Evolutionary conservation across 163 green algal genomes (phyloP).

Genomic region (Scenedesmus sp.): DNA sequence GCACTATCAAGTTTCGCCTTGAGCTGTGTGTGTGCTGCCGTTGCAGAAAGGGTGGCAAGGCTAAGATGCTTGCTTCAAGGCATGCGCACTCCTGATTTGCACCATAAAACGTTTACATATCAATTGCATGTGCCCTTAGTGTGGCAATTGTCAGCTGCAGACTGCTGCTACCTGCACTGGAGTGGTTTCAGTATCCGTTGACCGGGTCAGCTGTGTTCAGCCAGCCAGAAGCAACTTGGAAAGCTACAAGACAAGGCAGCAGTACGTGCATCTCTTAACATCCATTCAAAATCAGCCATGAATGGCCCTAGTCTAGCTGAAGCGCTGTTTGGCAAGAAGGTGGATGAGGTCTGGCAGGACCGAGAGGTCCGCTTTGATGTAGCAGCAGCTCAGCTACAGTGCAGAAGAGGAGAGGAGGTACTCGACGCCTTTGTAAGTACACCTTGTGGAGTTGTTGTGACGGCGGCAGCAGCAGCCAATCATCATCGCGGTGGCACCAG

Average conservation of each 20-base stretch:
- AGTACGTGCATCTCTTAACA: neutral
- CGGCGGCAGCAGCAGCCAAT: neutral
- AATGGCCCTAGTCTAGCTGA: constrained; percentile 15
- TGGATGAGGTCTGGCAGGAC: constrained; percentile 67
- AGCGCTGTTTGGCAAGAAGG: constrained; percentile 51
- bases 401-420: constrained; percentile 57
- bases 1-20: neutral
- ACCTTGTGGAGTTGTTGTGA: neutral
- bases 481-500: neutral
- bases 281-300: neutral
- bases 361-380: constrained; percentile 72
- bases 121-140: neutral
- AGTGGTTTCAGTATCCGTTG: neutral
- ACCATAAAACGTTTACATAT: neutral
- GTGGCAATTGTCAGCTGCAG: neutral
- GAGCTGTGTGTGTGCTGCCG: neutral
- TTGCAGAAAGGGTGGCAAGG: neutral
- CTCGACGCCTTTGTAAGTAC: constrained; percentile 59
- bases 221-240: neutral
- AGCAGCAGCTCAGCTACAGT: constrained; percentile 28
- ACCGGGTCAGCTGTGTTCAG: neutral
- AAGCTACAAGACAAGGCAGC: neutral
- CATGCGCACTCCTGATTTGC: neutral
- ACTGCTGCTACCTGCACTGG: neutral
- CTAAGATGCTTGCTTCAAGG: neutral